Base-by-base conservation (phyloP, 768 basidiomycete genomes). In the Boletus pseudopeckii region DNA sequence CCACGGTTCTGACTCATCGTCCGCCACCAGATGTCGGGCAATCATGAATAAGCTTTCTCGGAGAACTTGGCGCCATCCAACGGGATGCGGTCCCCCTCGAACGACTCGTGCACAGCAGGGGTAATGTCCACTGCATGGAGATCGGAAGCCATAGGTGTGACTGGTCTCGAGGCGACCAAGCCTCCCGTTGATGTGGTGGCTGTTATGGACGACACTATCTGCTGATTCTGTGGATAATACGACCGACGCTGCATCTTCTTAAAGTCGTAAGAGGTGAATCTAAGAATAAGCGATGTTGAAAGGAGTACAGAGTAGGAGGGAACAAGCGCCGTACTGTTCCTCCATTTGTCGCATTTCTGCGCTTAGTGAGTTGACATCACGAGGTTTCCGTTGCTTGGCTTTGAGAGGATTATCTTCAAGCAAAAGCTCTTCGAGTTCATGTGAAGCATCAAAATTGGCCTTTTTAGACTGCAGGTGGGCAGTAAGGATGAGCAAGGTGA, bases 401-500 rank as follows among this genome's bases (percentile, higher is more conserved):
- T 98, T 98, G 51, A 99, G 77, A 40, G 96, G 96, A 63, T 98
- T 98, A 67, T 98, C 95, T 71, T 99, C 96, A 17, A 99, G 74
- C 11, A 99, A 72, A 20, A 99, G 78, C 72, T 99, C 96, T 66
- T 99, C 96, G 34, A 99, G 75, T 71, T 99, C 96, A 65, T 98
- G 95, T 13, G 96, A 98, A 26, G 96, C 95, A 67, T 99, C 96
- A 67, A 99, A 99, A 71, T 99, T 98, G 30, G 96, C 93, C 72
- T 97, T 97, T 76, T 98, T 98, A n/a, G 87, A 86, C 95, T 98
- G 65, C 6, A 0, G 8, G 15, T n/a, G 43, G 54, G 42, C 51
- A 32, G 7, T 11, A 15, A 59, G 50, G n/a, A 52, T 54, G 51
- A 48, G 50, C 33, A 34, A 13, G 20, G 20, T 30, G 20, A 40